phyloP scores from a whole-genome alignment of 2,329 filamentous ascomycete species.

The Hymenoscyphus scutula region DNA sequence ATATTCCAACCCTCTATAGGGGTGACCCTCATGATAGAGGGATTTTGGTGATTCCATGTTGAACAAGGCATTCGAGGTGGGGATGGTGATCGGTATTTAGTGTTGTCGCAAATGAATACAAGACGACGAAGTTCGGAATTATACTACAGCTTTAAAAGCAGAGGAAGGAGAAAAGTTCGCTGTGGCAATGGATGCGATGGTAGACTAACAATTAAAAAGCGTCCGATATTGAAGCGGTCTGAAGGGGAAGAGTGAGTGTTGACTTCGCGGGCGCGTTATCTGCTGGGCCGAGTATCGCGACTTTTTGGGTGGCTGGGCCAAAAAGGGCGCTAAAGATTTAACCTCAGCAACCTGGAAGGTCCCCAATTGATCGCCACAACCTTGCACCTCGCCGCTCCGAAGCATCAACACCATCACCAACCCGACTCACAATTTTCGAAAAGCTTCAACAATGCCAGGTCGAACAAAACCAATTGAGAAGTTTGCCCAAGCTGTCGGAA shows the following conservation, averaged over 20 bases:
- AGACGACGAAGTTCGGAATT: conserved; percentile 9
- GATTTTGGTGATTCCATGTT: conserved; percentile 32
- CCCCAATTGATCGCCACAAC: background rate
- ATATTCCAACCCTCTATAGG: conserved; percentile 44
- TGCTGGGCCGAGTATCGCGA: background rate
- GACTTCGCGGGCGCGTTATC: conserved; percentile 1
- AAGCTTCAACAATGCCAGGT: conserved; percentile 31
- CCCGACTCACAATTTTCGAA: background rate
- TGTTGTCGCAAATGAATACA: conserved; percentile 25
- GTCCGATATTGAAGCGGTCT: background rate
- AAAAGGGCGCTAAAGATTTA: background rate
- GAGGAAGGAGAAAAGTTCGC: background rate
- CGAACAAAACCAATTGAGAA: conserved; percentile 64
- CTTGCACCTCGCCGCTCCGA: background rate
- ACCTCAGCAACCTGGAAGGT: too few species aligned
- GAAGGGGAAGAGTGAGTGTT: background rate
- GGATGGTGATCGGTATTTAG: conserved; percentile 8
- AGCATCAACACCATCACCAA: conserved; percentile 1
- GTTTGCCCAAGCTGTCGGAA: conserved; percentile 61
- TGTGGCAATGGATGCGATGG: background rate
- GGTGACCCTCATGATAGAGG: conserved; percentile 29
- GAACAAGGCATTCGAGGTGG: conserved; percentile 33
- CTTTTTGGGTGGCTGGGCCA: conserved; percentile 1
- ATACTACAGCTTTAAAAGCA: background rate
- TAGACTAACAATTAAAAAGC: background rate